Base-by-base conservation (phyloP, 805 yeast species). In the Starmerella cellae region DNA sequence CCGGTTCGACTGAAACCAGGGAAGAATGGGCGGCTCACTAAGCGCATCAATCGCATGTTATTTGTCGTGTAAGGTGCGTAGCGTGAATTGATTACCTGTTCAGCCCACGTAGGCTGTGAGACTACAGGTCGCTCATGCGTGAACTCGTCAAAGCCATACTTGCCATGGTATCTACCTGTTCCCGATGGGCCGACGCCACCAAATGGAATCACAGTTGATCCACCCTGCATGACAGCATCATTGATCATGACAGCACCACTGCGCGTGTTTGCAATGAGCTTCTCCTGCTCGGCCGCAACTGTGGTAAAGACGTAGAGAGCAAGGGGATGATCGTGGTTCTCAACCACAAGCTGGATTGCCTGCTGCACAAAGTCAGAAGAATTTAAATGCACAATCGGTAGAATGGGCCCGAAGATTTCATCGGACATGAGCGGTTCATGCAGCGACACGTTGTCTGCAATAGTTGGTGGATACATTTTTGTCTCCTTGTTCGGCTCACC, bases 161-260 rank as follows among this genome's bases (percentile, higher is more conserved):
- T 62, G 3, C 95, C 95, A 57, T 85, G 95, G 61, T 84, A 85
- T 27, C 70, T 63, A 10, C 96, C 96, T 44, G 66, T 64, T 1
- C 97, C 97, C 0, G 95, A 82, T 14, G 58, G 58, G 13, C 96
- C 95, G 43, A 87, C 64, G 20, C 97, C 97, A 27, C 97, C 97
- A 61, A 87, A 88, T 21, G 96, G 96, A 3, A 82, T 73, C 38
- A 69, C 68, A 5, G 67, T 45, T 41, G 80, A 67, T 1, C 75
- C 87, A 34, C 74, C 83, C 48, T 84, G 94, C 54, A 82, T 47
- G 37, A 83, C 39, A 0, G 77, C 69, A 50, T 85, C 95, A 56
- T 84, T 83, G 47, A 82, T 64, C 37, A 74, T 59, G 13, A 75
- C 65, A 3, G 74, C 79, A 22, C 95, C 95, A 0, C 91, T 78